A percentile compares a stretch with the other conserved stretches of the same genome.
Conservation (phyloP, 2,329 filamentous ascomycete genomes). For the Delphinella strobiligena region DNA sequence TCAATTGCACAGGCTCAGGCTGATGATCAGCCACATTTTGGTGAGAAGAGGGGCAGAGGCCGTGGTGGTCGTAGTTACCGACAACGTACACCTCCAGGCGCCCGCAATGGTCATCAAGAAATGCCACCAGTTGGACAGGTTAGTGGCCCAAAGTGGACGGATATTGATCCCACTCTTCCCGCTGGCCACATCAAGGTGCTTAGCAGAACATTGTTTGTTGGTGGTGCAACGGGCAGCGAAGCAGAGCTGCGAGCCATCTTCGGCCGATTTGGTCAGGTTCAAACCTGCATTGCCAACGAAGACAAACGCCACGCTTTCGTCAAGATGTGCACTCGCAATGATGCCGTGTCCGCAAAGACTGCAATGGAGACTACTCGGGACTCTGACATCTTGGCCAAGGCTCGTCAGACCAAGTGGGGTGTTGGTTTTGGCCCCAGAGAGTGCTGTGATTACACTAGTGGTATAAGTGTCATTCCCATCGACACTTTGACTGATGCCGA, state of each 20-base stretch:
- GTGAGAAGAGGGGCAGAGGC: conserved; percentile 25
- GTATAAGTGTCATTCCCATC: conserved; percentile 88
- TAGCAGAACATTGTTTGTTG: conserved; percentile 91
- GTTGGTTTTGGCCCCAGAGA: conserved; percentile 94
- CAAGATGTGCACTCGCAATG: conserved; percentile 86
- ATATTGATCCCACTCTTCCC: conserved; percentile 64
- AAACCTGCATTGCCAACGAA: conserved; percentile 95
- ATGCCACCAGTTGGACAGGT: neutral
- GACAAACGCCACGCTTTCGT: conserved; percentile 98
- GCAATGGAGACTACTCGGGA: conserved; percentile 83
- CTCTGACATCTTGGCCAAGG: conserved; percentile 56
- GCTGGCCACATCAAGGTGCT: conserved; percentile 77
- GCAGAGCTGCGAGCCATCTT: conserved; percentile 73
- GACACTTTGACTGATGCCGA: conserved; percentile 88
- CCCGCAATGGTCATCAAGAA: conserved; percentile 15
- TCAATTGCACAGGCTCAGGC: neutral
- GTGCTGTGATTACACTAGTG: conserved; percentile 89
- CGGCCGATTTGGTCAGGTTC: conserved; percentile 69
- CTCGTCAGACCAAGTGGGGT: conserved; percentile 40
- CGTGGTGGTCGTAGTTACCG: conserved; percentile 59
- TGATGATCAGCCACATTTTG: conserved; percentile 10
- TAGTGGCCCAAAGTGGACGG: conserved; percentile 53
- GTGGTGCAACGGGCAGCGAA: conserved; percentile 73
- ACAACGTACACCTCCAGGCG: conserved; percentile 56
- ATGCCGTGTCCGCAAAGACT: conserved; percentile 72